Evolutionary conservation across 2,329 filamentous ascomycete genomes (phyloP), one percentile per base, ranked within the genome.

Genomic region (Lithohypha guttulata): DNA sequence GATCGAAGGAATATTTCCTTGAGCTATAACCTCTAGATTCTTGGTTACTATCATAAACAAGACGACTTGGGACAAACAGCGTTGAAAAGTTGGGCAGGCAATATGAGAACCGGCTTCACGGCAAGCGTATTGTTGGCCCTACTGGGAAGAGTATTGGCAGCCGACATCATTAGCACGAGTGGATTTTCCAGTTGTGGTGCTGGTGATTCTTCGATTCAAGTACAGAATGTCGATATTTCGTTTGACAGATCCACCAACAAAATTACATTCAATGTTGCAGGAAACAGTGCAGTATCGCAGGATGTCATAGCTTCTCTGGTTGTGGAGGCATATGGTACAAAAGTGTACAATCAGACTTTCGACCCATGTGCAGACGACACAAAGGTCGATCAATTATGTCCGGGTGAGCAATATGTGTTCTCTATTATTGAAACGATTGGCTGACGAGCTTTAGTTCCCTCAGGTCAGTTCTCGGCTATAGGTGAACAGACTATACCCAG

Each of bases 241-340:
- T 96, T 93, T 64, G 75, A 93, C 66, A 79, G 79, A 48, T 69
- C 72, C 42, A 77, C 78, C 44, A 78, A 82, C 56, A 73, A 71
- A 34, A 72, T 96, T 45, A 73, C 65, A 3, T 96, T 95, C 61
- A 78, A 96, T 57, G 74, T 95, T 15, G 75, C 79, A 22, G 91
- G 89, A 45, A 77, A 73, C 43, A 95, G 83, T 57, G 61, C 63
- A 39, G 74, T 73, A 56, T 61, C 71, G 50, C 84, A 91, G 59
- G 87, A 94, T 50, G 84, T 96, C 44, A 82, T 73, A 40, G 87
- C 85, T 10, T 65, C 65, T 11, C 67, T 96, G 43, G 71, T 75
- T 15, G 82, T 95, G 26, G 81, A 71, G 18, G 89, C 89, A 6
- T 96, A 96, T 55, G 91, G 91, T 43, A 75, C 75, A 42, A 62